Evolutionary conservation across 345 rosid species (phyloP).

Genomic region (Corchorus capsularis): DNA sequence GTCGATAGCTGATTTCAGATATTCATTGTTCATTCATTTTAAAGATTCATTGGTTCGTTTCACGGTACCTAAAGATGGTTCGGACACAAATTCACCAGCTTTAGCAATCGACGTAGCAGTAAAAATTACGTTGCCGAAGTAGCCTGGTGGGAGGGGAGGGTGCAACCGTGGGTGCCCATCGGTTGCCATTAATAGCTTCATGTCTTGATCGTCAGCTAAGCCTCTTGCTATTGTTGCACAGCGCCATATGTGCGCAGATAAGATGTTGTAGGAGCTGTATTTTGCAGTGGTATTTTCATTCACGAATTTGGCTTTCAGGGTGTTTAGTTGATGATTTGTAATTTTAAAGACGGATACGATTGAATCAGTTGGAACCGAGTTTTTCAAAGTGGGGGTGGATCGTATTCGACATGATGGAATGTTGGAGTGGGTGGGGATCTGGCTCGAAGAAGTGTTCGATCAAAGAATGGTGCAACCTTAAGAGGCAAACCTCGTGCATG

Average conservation of each 20-base stretch:
- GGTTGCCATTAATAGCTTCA: slow-evolving; percentile 16
- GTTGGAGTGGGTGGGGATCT: slow-evolving; percentile 21
- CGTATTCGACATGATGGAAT: slow-evolving; percentile 29
- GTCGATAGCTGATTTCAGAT: slow-evolving; percentile 50
- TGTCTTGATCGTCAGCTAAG: slow-evolving; percentile 21
- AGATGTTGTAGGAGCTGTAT: slow-evolving; percentile 17
- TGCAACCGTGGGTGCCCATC: slow-evolving; percentile 45
- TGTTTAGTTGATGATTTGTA: slow-evolving; percentile 20
- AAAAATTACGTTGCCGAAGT: slow-evolving; percentile 47
- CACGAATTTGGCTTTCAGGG: slow-evolving; percentile 27
- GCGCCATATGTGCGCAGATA: slow-evolving; percentile 36
- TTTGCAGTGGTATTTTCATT: background rate
- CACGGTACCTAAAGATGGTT: slow-evolving; percentile 27
- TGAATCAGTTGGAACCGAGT: background rate
- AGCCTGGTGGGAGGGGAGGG: slow-evolving; percentile 46
- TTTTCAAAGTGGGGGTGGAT: slow-evolving; percentile 18
- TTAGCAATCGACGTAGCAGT: slow-evolving; percentile 17
- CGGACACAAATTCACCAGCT: slow-evolving; percentile 32
- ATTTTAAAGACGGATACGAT: slow-evolving; percentile 15
- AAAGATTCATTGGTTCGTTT: slow-evolving; percentile 32
- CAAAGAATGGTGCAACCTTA: slow-evolving; percentile 7
- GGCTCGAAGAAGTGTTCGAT: slow-evolving; percentile 18
- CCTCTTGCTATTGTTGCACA: slow-evolving; percentile 29
- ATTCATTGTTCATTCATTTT: slow-evolving; percentile 30
- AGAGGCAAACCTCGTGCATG: slow-evolving; percentile 28